Base-by-base conservation (phyloP, 352 stramenopile genomes). In the Globisporangium lucens region DNA sequence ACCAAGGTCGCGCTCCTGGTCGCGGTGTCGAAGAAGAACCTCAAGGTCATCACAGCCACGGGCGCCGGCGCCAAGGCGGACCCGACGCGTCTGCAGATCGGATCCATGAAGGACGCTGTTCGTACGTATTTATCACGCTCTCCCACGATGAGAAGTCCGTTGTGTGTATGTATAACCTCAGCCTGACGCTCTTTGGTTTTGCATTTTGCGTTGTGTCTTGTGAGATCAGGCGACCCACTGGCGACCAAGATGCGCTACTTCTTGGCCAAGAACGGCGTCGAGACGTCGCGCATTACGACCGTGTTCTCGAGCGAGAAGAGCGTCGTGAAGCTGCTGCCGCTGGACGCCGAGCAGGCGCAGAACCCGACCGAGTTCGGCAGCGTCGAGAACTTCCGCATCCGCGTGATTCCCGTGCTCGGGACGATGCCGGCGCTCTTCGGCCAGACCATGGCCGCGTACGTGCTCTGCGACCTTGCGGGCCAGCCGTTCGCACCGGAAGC, bases 251-350 rank as follows among this genome's bases (percentile, higher is more conserved):
- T 99, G 65, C 89, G 97, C 22, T 98, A 97, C 82, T 94, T 94
- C 55, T 74, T 99, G 27, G 95, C 95, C 61, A 94, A 96, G 75
- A 85, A 89, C 33, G 75, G 75, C 9, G 75, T 95, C 35, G 76
- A 85, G 49, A 81, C 80, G 35, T 76, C 79, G 3, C 72, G 80
- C 33, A 90, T 98, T 63, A 91, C 83, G 49, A 94, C 83, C 22
- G 85, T 98, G 7, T 98, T 97, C 79, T 97, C 89, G 66, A 98
- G 95, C 61, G 98, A 99, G 81, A 98, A 98, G 74, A 94, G 95
- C n/a, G 94, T 98, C 27, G 87, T 83, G n/a, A 97, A 98, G 71
- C 77, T 99, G 47, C 83, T 99, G 35, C 93, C 97, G 43, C 83
- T 99, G 38, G 97, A 97, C 15, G 85, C 95, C 0, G 94, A 98